Evolutionary conservation across 371 early-diverging fungal genomes (phyloP).

Genomic region (Actinomortierella ambigua): DNA sequence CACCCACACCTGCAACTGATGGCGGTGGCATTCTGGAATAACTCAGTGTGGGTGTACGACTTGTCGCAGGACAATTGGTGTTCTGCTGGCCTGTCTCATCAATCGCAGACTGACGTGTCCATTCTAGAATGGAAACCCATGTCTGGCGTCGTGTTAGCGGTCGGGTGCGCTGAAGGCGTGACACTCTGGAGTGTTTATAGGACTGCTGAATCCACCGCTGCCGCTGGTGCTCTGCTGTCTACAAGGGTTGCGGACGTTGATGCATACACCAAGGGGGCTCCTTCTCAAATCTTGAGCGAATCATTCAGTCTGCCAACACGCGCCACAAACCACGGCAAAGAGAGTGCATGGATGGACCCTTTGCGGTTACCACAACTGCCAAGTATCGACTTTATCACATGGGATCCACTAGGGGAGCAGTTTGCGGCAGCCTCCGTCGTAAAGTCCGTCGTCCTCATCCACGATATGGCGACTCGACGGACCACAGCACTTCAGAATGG

Average conservation of each 20-base stretch:
- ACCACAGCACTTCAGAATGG: constrained; percentile 5
- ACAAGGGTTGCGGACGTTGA: too few species aligned
- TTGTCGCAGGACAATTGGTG: constrained; percentile 39
- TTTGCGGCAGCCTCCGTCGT: constrained; percentile 27
- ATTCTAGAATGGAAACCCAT: constrained; percentile 41
- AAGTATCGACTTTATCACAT: constrained; percentile 26
- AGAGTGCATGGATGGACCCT: constrained; percentile 28
- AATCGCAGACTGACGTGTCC: constrained; percentile 19
- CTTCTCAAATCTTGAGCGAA: constrained; percentile 23
- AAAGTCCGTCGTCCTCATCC: constrained; percentile 30
- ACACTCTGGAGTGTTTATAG: constrained; percentile 36
- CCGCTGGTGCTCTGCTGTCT: constrained; percentile 4
- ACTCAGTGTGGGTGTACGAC: constrained; percentile 42
- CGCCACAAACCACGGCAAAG: constrained; percentile 21
- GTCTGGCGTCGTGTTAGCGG: constrained; percentile 35
- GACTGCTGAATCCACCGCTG: constrained; percentile 10
- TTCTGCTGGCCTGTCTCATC: constrained; percentile 31
- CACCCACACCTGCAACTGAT: constrained; percentile 39
- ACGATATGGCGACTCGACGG: constrained; percentile 20
- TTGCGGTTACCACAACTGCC: constrained; percentile 7
- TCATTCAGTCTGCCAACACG: constrained; percentile 4
- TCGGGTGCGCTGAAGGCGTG: constrained; percentile 31
- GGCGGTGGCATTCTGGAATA: constrained; percentile 39
- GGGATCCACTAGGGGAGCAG: constrained; percentile 41
- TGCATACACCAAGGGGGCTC: constrained; percentile 11